A percentile compares a stretch with the other conserved stretches of the same genome.
Conservation (phyloP, 163 green algal genomes). For the Botryococcus braunii region DNA sequence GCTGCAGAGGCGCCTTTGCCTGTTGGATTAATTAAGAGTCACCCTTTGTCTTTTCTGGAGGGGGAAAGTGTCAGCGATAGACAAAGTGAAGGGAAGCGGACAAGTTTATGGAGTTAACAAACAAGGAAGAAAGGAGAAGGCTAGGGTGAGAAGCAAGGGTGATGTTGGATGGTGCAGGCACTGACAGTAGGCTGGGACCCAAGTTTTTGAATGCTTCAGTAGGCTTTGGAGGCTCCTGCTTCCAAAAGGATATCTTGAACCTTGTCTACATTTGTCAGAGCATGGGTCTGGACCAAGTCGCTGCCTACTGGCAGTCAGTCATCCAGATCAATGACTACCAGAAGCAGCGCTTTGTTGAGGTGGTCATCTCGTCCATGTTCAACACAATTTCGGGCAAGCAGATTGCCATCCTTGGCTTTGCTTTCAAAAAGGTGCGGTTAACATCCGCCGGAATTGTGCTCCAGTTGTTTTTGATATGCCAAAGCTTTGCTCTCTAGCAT, state of each 20-base stretch:
- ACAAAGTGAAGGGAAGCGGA: no score
- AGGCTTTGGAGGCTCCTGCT: slow-evolving; percentile 97
- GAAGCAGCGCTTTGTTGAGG: slow-evolving; percentile 95
- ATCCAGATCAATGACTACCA: slow-evolving; percentile 98
- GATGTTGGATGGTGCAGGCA: slow-evolving; percentile 85
- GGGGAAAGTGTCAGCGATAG: no score
- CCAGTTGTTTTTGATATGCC: no score
- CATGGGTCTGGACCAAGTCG: slow-evolving; percentile 84
- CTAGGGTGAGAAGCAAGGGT: no score
- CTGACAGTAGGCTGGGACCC: slow-evolving; percentile 84
- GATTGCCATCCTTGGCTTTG: slow-evolving; percentile 92
- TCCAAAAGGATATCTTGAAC: slow-evolving; percentile 99
- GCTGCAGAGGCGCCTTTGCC: no score
- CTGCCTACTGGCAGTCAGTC: slow-evolving; percentile 77
- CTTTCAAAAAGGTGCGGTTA: slow-evolving; percentile 91
- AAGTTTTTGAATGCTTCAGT: slow-evolving; percentile 97
- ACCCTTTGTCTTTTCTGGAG: no score
- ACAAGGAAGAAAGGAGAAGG: no score
- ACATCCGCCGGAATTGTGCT: no score
- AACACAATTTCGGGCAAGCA: slow-evolving; percentile 97
- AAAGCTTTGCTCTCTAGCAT: no score
- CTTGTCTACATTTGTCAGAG: slow-evolving; percentile 97
- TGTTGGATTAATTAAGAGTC: no score
- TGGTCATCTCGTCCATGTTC: slow-evolving; percentile 94
- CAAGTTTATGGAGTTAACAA: no score